These are phyloP conservation scores for Penicillium steckii DNA, from an alignment of 495 filamentous ascomycete genomes.

Conservation along the genomic window DNA sequence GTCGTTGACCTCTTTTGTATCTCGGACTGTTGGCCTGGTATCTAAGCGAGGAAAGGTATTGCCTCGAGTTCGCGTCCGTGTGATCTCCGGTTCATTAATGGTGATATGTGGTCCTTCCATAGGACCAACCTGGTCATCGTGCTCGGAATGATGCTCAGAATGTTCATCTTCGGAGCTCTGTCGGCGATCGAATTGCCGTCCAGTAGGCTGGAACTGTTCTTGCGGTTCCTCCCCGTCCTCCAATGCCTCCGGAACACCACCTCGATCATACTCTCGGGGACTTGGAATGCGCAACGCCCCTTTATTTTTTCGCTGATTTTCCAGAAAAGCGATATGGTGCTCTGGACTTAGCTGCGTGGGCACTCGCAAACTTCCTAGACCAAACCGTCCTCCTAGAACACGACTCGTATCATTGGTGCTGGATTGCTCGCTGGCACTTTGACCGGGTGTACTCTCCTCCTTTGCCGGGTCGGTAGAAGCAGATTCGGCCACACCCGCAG, in stretches of 20 bases:
- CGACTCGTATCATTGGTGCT: conserved; percentile 20
- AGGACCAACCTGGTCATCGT: conserved; percentile 25
- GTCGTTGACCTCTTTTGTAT: conserved; percentile 29
- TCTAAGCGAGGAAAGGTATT: conserved; percentile 42
- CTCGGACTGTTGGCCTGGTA: conserved; percentile 37
- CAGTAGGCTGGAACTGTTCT: conserved; percentile 13
- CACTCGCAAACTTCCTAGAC: conserved; percentile 40
- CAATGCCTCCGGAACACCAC: conserved; percentile 64
- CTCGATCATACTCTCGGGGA: conserved; percentile 80
- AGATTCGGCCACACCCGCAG: conserved; percentile 17
- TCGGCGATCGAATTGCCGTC: conserved; percentile 10
- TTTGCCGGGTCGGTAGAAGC: conserved; percentile 17
- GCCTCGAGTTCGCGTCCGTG: conserved; percentile 29
- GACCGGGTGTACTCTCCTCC: conserved; percentile 21
- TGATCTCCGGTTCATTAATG: conserved; percentile 58
- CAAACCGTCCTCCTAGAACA: conserved; percentile 15
- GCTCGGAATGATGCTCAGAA: conserved; percentile 16
- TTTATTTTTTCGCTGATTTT: conserved; percentile 78
- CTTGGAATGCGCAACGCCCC: conserved; percentile 80
- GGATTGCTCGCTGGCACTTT: conserved; percentile 14
- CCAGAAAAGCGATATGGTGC: conserved; percentile 81
- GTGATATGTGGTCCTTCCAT: conserved; percentile 56
- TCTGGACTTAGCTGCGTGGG: conserved; percentile 58
- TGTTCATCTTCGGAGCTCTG: conserved; percentile 11
- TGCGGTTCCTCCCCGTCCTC: conserved; percentile 43